Conservation (phyloP, 2,329 filamentous ascomycete genomes). For the Aspergillus chevalieri region DNA sequence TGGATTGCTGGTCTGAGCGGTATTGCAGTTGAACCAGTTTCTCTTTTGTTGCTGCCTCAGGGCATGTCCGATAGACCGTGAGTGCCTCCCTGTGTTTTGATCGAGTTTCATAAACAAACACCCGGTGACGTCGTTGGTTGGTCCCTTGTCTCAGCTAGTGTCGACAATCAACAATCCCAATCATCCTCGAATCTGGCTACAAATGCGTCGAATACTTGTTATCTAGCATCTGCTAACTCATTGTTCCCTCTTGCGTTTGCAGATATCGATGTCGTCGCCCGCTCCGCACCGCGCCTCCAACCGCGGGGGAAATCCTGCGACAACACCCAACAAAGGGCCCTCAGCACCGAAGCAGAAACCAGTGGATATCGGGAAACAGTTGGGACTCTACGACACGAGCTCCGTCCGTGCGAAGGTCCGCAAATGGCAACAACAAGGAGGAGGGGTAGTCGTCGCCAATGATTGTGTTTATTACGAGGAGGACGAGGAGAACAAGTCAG, state of each 20-base stretch:
- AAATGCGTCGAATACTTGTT: constrained; percentile 7
- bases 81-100: neutral
- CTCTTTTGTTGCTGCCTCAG: neutral
- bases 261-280: constrained; percentile 36
- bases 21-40: neutral
- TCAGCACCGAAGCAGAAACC: constrained; percentile 50
- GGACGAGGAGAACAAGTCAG: constrained; percentile 34
- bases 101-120: constrained; percentile 1
- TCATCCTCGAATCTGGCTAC: neutral
- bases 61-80: neutral
- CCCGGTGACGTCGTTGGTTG: neutral
- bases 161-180: neutral
- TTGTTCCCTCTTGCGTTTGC: constrained; percentile 2
- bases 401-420: constrained; percentile 73
- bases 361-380: constrained; percentile 44
- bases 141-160: neutral
- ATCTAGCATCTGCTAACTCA: neutral
- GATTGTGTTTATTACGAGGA: constrained; percentile 54
- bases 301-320: constrained; percentile 51
- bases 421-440: constrained; percentile 76
- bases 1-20: neutral
- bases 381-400: constrained; percentile 56
- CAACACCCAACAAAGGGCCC: constrained; percentile 14
- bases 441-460: constrained; percentile 57
- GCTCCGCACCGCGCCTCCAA: constrained; percentile 34